These are phyloP conservation scores for Trichosporon faecale DNA, from an alignment of 1,284 basidiomycete species.

Conservation along the genomic window DNA sequence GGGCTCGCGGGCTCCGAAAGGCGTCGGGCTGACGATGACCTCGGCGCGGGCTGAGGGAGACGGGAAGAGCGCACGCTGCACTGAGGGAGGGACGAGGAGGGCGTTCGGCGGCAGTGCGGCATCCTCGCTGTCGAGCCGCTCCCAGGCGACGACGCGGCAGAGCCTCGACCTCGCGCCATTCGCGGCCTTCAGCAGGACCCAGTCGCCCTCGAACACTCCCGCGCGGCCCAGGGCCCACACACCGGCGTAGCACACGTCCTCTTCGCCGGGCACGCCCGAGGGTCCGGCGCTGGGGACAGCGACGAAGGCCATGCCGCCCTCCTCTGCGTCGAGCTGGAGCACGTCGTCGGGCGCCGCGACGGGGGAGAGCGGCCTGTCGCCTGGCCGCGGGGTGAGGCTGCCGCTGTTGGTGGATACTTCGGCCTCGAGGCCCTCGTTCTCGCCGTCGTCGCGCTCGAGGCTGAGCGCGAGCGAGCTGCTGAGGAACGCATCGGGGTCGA, in stretches of 20 bases:
- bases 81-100: slow-evolving; percentile 54
- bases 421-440: slow-evolving; percentile 24
- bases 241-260: slow-evolving; percentile 42
- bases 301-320: slow-evolving; percentile 23
- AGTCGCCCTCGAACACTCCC: slow-evolving; percentile 79
- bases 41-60: slow-evolving; percentile 18
- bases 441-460: slow-evolving; percentile 33
- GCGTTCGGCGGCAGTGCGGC: slow-evolving; percentile 57
- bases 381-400: slow-evolving; percentile 47
- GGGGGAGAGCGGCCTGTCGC: slow-evolving; percentile 30
- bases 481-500: slow-evolving; percentile 38
- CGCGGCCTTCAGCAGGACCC: slow-evolving; percentile 60
- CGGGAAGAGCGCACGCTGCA: slow-evolving; percentile 38
- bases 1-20: slow-evolving; percentile 54
- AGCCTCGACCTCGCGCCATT: slow-evolving; percentile 45
- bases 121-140: slow-evolving; percentile 48
- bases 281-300: slow-evolving; percentile 10
- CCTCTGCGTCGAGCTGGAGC: slow-evolving; percentile 20
- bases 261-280: slow-evolving; percentile 17
- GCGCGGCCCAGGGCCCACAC: slow-evolving; percentile 64
- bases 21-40: slow-evolving; percentile 46
- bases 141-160: slow-evolving; percentile 61
- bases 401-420: slow-evolving; percentile 41
- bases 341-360: slow-evolving; percentile 29
- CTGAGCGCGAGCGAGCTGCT: slow-evolving; percentile 22